A percentile compares a stretch with the other conserved stretches of the same genome.
Evolutionary conservation across 768 basidiomycete species (phyloP).

Genomic region (Cystobasidium onofrii): DNA sequence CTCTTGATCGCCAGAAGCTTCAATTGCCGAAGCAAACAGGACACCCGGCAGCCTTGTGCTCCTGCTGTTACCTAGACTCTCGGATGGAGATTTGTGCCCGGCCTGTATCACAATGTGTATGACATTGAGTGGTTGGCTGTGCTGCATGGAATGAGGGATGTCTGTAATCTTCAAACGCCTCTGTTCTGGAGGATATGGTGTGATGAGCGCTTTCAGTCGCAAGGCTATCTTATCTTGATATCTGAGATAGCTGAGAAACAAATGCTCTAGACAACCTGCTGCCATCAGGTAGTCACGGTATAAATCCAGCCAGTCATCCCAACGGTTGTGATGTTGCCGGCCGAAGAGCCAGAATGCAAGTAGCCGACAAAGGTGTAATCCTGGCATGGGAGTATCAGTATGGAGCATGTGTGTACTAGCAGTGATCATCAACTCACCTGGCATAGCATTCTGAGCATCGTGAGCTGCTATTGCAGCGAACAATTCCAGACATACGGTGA

Average conservation of each 20-base stretch:
- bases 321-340: neutral
- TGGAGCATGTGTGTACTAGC: neutral
- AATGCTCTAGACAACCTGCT: conserved; percentile 21
- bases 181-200: conserved; percentile 17
- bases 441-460: conserved; percentile 19
- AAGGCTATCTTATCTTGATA: conserved; percentile 8
- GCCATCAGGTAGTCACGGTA: conserved; percentile 19
- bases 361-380: conserved; percentile 20
- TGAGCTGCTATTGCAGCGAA: conserved; percentile 17
- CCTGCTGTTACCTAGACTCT: neutral
- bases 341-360: conserved; percentile 32
- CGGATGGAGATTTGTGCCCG: neutral
- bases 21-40: neutral
- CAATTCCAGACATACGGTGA: neutral
- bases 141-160: neutral
- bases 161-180: neutral
- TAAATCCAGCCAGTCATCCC: neutral
- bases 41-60: conserved; percentile 9
- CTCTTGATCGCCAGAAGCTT: neutral
- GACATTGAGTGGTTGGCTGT: neutral
- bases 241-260: conserved; percentile 28
- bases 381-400: neutral
- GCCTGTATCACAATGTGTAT: neutral
- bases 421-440: neutral
- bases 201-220: conserved; percentile 20